Conservation (phyloP, 2,329 filamentous ascomycete genomes). For the Venturia pyrina region DNA sequence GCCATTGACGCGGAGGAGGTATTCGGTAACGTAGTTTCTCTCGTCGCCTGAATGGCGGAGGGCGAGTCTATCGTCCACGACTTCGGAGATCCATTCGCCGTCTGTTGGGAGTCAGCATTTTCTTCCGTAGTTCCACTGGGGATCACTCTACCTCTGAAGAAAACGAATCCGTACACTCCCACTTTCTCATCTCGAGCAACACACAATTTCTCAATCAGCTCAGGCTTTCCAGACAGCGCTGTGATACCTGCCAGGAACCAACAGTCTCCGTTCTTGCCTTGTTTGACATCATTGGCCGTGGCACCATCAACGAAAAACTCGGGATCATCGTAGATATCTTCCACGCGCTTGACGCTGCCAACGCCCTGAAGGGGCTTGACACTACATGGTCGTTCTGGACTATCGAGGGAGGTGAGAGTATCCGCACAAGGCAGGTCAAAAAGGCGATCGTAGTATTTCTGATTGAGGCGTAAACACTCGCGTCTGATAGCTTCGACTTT, state of each 20-base stretch:
- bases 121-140: background rate
- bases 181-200: conserved; percentile 62
- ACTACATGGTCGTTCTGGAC: conserved; percentile 3
- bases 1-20: conserved; percentile 8
- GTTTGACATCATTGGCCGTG: conserved; percentile 66
- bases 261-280: conserved; percentile 71
- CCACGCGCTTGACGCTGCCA: conserved; percentile 13
- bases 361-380: conserved; percentile 11
- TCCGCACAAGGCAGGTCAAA: conserved; percentile 10
- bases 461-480: conserved; percentile 13
- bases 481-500: conserved; percentile 13
- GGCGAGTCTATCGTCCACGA: conserved; percentile 84
- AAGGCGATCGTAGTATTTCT: conserved; percentile 12
- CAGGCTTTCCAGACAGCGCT: conserved; percentile 63
- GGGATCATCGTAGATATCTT: conserved; percentile 14
- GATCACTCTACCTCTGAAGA: conserved; percentile 49
- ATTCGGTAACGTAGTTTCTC: conserved; percentile 13
- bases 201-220: conserved; percentile 62
- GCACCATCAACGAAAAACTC: conserved; percentile 38
- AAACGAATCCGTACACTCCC: conserved; percentile 79
- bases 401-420: conserved; percentile 8
- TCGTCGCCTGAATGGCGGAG: conserved; percentile 55
- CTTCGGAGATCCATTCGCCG: conserved; percentile 82
- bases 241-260: conserved; percentile 78
- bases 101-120: conserved; percentile 32